These are phyloP conservation scores for Phytophthora melonis DNA, from an alignment of 352 stramenopile genomes.

Conservation along the genomic window DNA sequence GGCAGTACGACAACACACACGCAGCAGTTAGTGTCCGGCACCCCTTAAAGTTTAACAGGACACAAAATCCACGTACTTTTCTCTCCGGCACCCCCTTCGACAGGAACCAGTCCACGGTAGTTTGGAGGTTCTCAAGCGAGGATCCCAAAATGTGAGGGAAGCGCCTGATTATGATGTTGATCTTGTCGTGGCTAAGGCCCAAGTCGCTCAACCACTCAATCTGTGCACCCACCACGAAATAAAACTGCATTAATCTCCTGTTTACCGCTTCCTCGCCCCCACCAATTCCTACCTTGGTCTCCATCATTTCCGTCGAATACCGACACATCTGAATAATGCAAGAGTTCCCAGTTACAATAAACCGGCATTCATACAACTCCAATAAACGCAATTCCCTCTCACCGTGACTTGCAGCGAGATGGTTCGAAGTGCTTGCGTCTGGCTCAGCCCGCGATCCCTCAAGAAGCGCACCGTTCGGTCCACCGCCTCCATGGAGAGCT, in stretches of 20 bases:
- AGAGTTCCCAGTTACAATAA: background rate
- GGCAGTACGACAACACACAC: background rate
- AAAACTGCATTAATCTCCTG: background rate
- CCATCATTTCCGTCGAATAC: conserved; percentile 37
- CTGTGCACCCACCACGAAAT: conserved; percentile 4
- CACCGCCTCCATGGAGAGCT: conserved; percentile 37
- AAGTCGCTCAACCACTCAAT: conserved; percentile 36
- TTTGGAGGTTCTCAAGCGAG: conserved; percentile 32
- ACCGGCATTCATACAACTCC: no score
- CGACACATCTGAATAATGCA: conserved; percentile 33
- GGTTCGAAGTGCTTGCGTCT: conserved; percentile 32
- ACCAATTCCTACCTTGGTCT: conserved; percentile 35
- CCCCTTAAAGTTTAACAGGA: background rate
- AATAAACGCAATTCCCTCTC: background rate
- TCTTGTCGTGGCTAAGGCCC: conserved; percentile 36
- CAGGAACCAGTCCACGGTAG: conserved; percentile 45
- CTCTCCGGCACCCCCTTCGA: conserved; percentile 33
- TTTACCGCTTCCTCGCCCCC: background rate
- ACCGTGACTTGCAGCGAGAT: conserved; percentile 42
- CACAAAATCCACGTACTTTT: conserved; percentile 34
- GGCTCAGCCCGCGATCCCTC: conserved; percentile 34
- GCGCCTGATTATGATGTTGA: conserved; percentile 34
- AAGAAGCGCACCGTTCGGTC: conserved; percentile 41
- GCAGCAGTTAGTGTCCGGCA: background rate
- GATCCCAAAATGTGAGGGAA: conserved; percentile 44